phyloP scores from a whole-genome alignment of 345 rosid species.

The Aquilaria yunnanensis region DNA sequence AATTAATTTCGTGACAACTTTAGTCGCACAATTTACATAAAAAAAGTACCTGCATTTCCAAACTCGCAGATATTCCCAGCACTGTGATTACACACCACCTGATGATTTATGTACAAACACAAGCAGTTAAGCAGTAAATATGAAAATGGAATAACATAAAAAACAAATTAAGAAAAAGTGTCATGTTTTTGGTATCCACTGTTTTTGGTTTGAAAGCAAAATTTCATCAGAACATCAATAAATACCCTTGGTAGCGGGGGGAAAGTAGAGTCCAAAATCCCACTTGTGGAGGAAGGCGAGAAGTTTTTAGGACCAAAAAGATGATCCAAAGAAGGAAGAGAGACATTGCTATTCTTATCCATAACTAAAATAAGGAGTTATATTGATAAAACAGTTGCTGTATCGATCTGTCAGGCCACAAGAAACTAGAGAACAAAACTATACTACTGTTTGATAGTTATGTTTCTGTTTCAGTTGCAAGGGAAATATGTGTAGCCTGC shows the following conservation, averaged over 20 bases:
- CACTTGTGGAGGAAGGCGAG: conserved; percentile 29
- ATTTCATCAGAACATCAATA: not conserved
- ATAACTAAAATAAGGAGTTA: conserved; percentile 12
- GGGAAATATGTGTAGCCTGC: too few species aligned
- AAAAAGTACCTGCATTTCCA: too few species aligned
- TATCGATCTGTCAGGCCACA: too few species aligned
- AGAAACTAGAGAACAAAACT: conserved; percentile 14
- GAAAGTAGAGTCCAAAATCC: conserved; percentile 45
- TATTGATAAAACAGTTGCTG: conserved; percentile 19
- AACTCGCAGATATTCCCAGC: too few species aligned
- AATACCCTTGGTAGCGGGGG: conserved; percentile 46
- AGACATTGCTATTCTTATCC: conserved; percentile 23
- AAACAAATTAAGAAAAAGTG: too few species aligned
- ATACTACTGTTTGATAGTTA: conserved; percentile 20
- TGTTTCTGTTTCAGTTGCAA: not conserved
- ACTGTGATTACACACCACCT: too few species aligned
- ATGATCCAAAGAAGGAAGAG: conserved; percentile 40
- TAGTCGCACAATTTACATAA: too few species aligned
- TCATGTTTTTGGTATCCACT: too few species aligned
- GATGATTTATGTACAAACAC: too few species aligned
- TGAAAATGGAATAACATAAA: too few species aligned
- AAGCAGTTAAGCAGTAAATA: too few species aligned
- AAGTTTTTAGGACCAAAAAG: conserved; percentile 53
- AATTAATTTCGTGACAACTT: too few species aligned
- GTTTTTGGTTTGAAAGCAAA: not conserved